Percentiles rank a stretch among this genome's conserved stretches.
Evolutionary conservation across 2,329 filamentous ascomycete species (phyloP).

Genomic region (Endoconidiophora polonica): DNA sequence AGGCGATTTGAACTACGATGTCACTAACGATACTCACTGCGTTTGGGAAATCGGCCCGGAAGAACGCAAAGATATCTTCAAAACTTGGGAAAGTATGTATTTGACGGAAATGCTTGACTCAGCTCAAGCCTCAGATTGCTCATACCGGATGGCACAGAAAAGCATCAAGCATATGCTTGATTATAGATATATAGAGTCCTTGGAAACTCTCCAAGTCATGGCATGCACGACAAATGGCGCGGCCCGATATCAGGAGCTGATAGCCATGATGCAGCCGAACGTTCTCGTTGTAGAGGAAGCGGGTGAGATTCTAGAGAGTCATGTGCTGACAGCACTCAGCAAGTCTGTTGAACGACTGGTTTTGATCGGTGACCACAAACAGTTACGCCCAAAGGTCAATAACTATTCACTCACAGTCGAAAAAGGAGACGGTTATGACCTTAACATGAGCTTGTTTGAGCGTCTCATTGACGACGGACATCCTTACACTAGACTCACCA

Average conservation of each 20-base stretch:
- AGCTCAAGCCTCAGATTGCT: conserved; percentile 23
- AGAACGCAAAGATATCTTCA: conserved; percentile 22
- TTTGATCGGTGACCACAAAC: conserved; percentile 58
- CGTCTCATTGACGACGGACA: conserved; percentile 41
- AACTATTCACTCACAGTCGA: conserved; percentile 46
- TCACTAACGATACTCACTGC: conserved; percentile 16
- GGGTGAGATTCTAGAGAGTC: conserved; percentile 49
- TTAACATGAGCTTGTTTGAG: conserved; percentile 45
- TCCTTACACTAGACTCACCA: conserved; percentile 34
- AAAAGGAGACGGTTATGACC: conserved; percentile 27
- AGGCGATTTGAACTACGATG: conserved; percentile 23
- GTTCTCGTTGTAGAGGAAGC: conserved; percentile 55
- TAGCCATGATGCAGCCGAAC: conserved; percentile 37
- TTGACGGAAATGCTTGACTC: conserved; percentile 31
- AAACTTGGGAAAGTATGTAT: conserved; percentile 29
- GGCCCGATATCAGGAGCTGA: conserved; percentile 39
- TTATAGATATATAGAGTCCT: conserved; percentile 25
- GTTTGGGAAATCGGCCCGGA: conserved; percentile 37
- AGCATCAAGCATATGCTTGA: conserved; percentile 27
- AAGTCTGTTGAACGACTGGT: conserved; percentile 43
- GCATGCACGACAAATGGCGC: conserved; percentile 57
- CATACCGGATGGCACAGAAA: conserved; percentile 27
- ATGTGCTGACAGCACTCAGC: conserved; percentile 40
- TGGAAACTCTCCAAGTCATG: conserved; percentile 43
- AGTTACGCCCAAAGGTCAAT: conserved; percentile 50